Base-by-base conservation (phyloP, 2,329 filamentous ascomycete genomes). In the Ceratocystis ficicola region DNA sequence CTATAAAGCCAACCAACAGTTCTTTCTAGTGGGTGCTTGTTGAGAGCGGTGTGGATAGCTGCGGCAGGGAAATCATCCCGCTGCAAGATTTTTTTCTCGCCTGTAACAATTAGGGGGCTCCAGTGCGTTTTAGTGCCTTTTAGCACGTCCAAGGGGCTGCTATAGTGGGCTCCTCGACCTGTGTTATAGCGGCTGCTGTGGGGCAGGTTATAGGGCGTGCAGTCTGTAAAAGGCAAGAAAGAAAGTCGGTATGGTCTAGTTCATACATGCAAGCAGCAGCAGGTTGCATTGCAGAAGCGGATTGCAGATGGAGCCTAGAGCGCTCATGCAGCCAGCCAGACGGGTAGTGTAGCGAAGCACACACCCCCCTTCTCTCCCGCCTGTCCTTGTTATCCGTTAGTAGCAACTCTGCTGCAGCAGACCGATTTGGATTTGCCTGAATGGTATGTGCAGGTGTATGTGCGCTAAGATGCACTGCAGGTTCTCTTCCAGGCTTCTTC, bases 401-500 rank as follows among this genome's bases (percentile, higher is more conserved):
- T 28, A 25, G 52, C 32, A 28, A 57, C 52, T 28, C 30, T 25
- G 22, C 12, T 15, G 52, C 30, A 10, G 52, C 52, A 57, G 52
- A 30, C 52, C 25, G 22, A 28, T 30, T 30, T 30, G 52, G 52
- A 32, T 32, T 57, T 30, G 7, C 20, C 22, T 22, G 36, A 15
- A 41, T 57, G 52, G 52, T 30, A 57, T 57, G 52, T 57, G 52
- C 52, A 57, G 25, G n/a, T 30, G 52, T 57, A 32, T 30, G 22
- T 57, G 28, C 22, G 22, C 28, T n/a, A 52, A n/a, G n/a, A 25
- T 25, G 10, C 22, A 25, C 48, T 20, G 22, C n/a, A 50, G 48
- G 48, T 50, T 12, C 22, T 50, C 32, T 57, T 22, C 52, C 7
- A 22, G 52, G 52, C 52, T 57, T 25, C 52, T 22, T 50, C 48